Base-by-base conservation (phyloP, 2,329 filamentous ascomycete genomes). In the Aspergillus sp. region DNA sequence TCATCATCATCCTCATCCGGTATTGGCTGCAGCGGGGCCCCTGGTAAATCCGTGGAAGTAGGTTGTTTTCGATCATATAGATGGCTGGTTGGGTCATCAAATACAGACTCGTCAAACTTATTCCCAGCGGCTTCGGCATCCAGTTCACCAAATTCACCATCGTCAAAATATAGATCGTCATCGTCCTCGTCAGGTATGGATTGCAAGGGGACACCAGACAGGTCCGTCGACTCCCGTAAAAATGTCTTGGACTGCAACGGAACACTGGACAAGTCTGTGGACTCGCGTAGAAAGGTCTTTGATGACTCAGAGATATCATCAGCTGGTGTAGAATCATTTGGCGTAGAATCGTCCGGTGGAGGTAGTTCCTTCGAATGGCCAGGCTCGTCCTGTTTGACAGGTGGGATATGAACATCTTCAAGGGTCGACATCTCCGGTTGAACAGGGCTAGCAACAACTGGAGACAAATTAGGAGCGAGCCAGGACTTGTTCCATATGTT, bases 31-130 rank as follows among this genome's bases (percentile, higher is more conserved):
- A 58, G 47, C 15, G 57, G 27, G 3, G 27, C 27, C 27, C 27
- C 9, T 31, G 27, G 9, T 11, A 31, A 31, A 31, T 31, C 27
- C 3, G 27, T 31, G 27, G 27, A 31, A 0, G 59, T 57, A 21
- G 65, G 64, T 37, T 60, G 62, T 51, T 76, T 76, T 24, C 72
- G 66, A 40, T 75, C 74, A 59, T 78, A 79, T 12, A 79, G 63
- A 58, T 77, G 73, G 52, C 77, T 76, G 9, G 67, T 74, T 39
- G 76, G 77, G 57, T 81, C 78, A 59, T 81, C 79, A 50, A 81
- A 79, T 9, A 79, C 73, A 9, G 77, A 77, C 63, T 81, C 79
- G 57, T 81, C 78, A 62, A 81, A 80, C 1, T 60, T 62, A 35
- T 68, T 68, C n/a, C 66, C 68, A 12, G 67, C 66, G 19, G 69